Base-by-base conservation (phyloP, 2,329 filamentous ascomycete genomes). In the Rugonectria rugulosa region DNA sequence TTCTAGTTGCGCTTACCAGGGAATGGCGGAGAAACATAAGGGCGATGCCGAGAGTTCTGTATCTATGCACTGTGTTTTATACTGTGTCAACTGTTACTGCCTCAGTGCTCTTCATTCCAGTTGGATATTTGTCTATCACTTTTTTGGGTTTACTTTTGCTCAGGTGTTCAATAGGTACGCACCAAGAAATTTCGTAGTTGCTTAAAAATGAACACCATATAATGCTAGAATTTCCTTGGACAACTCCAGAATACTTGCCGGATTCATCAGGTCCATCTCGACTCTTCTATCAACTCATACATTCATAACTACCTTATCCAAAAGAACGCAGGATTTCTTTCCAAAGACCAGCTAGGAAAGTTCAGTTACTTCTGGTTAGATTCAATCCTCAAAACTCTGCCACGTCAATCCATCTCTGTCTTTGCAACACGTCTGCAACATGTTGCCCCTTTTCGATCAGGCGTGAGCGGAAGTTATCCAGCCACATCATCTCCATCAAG, bases 401-500 rank as follows among this genome's bases (percentile, higher is more conserved):
- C 43, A 75, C 55, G 52, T 76, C 72, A n/a, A 65, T 54, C 79
- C 78, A 81, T 21, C 54, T 65, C 59, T 72, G 74, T 23, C 60
- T 70, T 63, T 74, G 73, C 34, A 79, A 59, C 14, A 74, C 69
- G 14, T 72, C 66, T 6, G 72, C 70, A 8, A 82, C 69, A 26
- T 75, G 70, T 55, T 79, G 74, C 0, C 77, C 78, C 58, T 76
- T 79, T 5, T 61, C 66, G 24, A 63, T 51, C 53, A 83, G 54
- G 9, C 76, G 68, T 23, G 62, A 65, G 36, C 73, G 70, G 58
- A 82, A 82, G 3, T 64, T 72, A 7, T 79, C 76, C 32, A 81
- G 75, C 80, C 80, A 82, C 56, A 80, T 65, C 11, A 79, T 61
- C 66, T 82, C 80, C 24, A 80, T 65, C 21, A 77, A 59, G 4